A percentile compares a stretch with the other conserved stretches of the same genome.
phyloP scores from a whole-genome alignment of 805 yeast species.

The Lachancea sp. region DNA sequence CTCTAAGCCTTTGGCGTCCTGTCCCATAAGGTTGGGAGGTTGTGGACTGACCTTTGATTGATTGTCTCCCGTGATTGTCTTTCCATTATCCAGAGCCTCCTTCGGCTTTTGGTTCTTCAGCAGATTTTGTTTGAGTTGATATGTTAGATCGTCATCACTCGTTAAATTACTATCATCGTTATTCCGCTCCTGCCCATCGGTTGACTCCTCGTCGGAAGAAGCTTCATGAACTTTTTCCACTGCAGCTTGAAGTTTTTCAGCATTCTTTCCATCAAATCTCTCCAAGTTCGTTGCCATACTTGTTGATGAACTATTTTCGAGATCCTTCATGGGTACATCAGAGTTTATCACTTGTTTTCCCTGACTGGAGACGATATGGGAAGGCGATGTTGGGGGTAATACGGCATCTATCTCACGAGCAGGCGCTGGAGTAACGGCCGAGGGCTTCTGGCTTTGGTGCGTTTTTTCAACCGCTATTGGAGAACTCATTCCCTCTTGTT shows the following conservation, averaged over 20 bases:
- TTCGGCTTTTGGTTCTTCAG: conserved; percentile 3
- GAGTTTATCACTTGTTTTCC: no score
- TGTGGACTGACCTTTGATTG: not conserved
- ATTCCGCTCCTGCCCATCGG: conserved; percentile 8
- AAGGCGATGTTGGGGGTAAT: no score
- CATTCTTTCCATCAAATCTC: not conserved
- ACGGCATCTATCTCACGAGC: no score
- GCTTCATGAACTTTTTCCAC: not conserved
- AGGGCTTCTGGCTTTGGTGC: not conserved
- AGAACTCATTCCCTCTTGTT: not conserved
- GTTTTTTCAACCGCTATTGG: not conserved
- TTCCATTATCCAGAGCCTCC: not conserved
- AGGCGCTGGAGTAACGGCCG: no score
- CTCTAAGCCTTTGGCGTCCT: no score
- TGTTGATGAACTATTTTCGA: no score
- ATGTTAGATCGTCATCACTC: conserved; percentile 19
- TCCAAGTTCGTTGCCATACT: no score
- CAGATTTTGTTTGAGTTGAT: conserved; percentile 16
- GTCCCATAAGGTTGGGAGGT: not conserved
- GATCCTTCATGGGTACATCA: no score
- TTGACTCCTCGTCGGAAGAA: conserved; percentile 10
- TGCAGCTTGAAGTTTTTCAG: no score
- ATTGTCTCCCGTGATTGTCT: not conserved
- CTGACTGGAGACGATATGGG: no score
- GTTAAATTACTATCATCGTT: conserved; percentile 6